Evolutionary conservation across 768 basidiomycete genomes (phyloP).

Genomic region (Psilocybe subaeruginosa): DNA sequence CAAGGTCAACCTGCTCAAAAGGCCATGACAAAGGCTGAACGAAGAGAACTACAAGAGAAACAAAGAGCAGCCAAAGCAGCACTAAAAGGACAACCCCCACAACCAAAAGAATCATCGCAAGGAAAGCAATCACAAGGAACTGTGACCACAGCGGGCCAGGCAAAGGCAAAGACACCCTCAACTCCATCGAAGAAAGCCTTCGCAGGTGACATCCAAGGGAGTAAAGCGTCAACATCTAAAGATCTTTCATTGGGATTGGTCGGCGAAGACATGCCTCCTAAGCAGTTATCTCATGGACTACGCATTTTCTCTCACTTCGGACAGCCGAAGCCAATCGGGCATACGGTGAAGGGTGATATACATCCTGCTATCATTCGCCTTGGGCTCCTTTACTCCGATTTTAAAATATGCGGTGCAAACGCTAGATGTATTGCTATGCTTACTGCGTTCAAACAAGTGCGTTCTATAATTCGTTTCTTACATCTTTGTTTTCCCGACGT

Average conservation of each 20-base stretch:
- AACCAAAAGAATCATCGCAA: constrained; percentile 20
- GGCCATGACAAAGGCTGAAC: constrained; percentile 79
- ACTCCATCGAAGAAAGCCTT: constrained; percentile 37
- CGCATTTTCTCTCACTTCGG: constrained; percentile 90
- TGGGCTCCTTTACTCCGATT: constrained; percentile 88
- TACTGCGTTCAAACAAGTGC: constrained; percentile 87
- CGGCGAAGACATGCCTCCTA: constrained; percentile 38
- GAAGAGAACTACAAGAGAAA: constrained; percentile 77
- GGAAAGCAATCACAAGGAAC: constrained; percentile 9
- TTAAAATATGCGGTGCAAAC: constrained; percentile 93
- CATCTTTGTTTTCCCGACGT: constrained; percentile 13
- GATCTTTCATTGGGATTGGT: constrained; percentile 27
- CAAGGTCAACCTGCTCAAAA: constrained; percentile 57
- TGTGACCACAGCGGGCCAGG: constrained; percentile 21
- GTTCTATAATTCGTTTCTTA: constrained; percentile 27
- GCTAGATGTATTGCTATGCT: constrained; percentile 94
- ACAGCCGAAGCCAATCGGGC: constrained; percentile 59
- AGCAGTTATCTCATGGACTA: constrained; percentile 59
- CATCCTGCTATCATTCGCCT: constrained; percentile 89
- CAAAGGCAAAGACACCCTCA: constrained; percentile 32
- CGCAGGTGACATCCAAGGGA: constrained; percentile 27
- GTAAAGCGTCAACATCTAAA: constrained; percentile 28
- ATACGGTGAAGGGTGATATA: constrained; percentile 76
- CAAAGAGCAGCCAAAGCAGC: constrained; percentile 78
- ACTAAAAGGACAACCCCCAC: constrained; percentile 37